Evolutionary conservation across 345 rosid species (phyloP).

Genomic region (Combretum micranthum): DNA sequence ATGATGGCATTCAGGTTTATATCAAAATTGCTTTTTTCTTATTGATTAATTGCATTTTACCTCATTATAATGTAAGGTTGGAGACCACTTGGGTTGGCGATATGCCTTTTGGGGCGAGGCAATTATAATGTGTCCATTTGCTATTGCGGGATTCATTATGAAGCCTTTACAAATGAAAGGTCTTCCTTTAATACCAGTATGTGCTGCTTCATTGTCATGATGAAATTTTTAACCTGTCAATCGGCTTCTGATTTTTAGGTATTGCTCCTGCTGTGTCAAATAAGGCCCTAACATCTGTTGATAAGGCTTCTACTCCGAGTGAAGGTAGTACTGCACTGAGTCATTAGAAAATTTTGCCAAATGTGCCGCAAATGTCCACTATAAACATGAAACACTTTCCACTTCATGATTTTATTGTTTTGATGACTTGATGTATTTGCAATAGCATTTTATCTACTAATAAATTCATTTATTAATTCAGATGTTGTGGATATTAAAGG

Average conservation of each 20-base stretch:
- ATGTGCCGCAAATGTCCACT: too few relatives aligned
- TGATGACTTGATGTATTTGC: too few relatives aligned
- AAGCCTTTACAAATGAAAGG: slow-evolving; percentile 92
- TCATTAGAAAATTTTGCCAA: too few relatives aligned
- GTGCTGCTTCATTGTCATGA: background rate
- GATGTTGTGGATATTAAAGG: slow-evolving; percentile 5
- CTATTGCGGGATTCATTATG: slow-evolving; percentile 58
- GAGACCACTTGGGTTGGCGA: slow-evolving; percentile 65
- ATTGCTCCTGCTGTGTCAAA: slow-evolving; percentile 55
- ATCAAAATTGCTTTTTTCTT: background rate
- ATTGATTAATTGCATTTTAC: slow-evolving; percentile 4
- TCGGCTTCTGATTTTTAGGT: slow-evolving; percentile 32
- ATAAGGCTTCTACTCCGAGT: slow-evolving; percentile 28
- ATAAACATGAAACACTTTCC: too few relatives aligned
- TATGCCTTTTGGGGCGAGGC: slow-evolving; percentile 86
- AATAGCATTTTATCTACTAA: too few relatives aligned
- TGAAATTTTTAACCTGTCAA: background rate
- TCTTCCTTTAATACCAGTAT: slow-evolving; percentile 12
- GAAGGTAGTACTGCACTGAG: slow-evolving; percentile 29
- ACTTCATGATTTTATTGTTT: too few relatives aligned
- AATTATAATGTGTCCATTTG: slow-evolving; percentile 75
- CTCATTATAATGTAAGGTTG: slow-evolving; percentile 50
- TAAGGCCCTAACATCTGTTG: slow-evolving; percentile 38
- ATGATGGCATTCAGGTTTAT: background rate
- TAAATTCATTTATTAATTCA: slow-evolving; percentile 5